Evolutionary conservation across 2,329 filamentous ascomycete genomes (phyloP), one percentile per base, ranked within the genome.

Genomic region (Colletotrichum magnum): DNA sequence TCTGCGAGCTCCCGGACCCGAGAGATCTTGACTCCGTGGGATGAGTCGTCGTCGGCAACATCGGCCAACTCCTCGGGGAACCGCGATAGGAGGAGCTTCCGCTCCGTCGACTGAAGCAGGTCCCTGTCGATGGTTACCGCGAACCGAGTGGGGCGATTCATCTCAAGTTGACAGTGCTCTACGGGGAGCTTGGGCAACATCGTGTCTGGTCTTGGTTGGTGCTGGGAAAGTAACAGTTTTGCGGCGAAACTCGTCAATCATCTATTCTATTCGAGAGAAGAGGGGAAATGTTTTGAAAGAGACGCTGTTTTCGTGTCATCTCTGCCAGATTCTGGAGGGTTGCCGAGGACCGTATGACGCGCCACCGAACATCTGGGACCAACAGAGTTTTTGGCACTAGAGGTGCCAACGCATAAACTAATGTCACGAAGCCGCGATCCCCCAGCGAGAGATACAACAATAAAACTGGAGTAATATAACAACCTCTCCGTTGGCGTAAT

Each of bases 11-110:
- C 47, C 45, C 63, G 57, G 36, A 72, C 63, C 3, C 53, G 60
- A 6, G 24, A 28, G 4, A 71, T 69, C 39, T 72, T 72, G 3
- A 69, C 58, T 21, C 71, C 71, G 21, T 72, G 71, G 6, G 71
- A 69, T 63, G 69, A 72, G 60, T 71, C 47, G 24, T 71, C 62
- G 2, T 64, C 39, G 2, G 28, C 21, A 41, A 61, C 63, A 39
- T 72, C 69, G 1, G 57, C 50, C 26, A 70, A 66, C 18, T 72
- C 69, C 4, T 45, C 45, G 4, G 69, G 66, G 16, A 62, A 70
- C 24, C 67, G 64, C 10, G 59, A 64, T 1, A 65, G 51, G 4
- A 65, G 50, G 16, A 71, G 32, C 32, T 70, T 72, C 6, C 59
- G 51, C 26, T 66, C 61, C 0, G 66, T 72, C 5, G 36, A 26